Conservation (phyloP, 2,329 filamentous ascomycete species). For the Pseudogymnoascus sp. region DNA sequence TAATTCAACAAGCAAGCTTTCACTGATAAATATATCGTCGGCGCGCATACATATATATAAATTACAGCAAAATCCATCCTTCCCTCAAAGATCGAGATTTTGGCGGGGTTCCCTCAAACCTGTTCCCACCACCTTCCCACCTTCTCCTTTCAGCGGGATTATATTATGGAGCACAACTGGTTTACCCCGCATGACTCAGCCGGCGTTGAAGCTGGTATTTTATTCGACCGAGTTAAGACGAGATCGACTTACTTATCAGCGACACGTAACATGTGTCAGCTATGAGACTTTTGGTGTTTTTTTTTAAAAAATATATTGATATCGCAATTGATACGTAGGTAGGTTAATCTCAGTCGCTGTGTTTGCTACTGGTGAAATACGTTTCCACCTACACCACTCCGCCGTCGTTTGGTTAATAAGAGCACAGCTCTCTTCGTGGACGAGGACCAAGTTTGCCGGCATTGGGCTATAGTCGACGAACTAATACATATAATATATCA, state of each 20-base stretch:
- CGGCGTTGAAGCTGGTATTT: background rate
- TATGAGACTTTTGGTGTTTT: background rate
- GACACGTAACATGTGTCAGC: background rate
- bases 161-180: background rate
- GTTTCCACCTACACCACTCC: background rate
- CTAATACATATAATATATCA: background rate
- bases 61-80: background rate
- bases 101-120: background rate
- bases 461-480: background rate
- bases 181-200: slow-evolving; percentile 5
- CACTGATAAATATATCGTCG: background rate
- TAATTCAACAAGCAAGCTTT: background rate
- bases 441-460: background rate
- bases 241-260: background rate
- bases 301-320: background rate
- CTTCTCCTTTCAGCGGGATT: background rate
- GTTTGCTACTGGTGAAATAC: background rate
- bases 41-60: background rate
- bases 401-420: background rate
- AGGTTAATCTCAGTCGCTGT: background rate
- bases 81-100: background rate
- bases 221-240: background rate
- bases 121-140: background rate
- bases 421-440: background rate
- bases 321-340: background rate